Conservation (phyloP, 768 basidiomycete genomes). For the Artomyces pyxidatus region DNA sequence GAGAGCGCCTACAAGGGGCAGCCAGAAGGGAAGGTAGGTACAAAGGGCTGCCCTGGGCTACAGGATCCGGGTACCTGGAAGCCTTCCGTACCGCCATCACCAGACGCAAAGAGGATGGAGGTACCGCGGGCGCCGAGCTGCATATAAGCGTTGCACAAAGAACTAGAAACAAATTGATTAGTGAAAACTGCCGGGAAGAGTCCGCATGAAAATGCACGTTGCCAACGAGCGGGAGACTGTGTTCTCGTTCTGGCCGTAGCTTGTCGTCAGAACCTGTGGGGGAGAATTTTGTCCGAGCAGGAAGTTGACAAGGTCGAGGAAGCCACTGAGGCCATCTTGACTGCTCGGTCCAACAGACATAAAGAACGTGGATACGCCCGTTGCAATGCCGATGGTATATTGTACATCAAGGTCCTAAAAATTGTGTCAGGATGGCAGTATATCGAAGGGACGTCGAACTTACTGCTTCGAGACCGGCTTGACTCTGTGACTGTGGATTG, state of each 20-base stretch:
- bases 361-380: conserved; percentile 18
- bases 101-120: conserved; percentile 12
- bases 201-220: conserved; percentile 11
- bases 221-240: conserved; percentile 10
- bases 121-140: conserved; percentile 17
- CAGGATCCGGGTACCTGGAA: conserved; percentile 13
- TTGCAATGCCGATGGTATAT: conserved; percentile 19
- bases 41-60: conserved; percentile 1
- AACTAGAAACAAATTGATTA: conserved; percentile 12
- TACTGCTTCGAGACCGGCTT: conserved; percentile 30
- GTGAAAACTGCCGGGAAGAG: not conserved
- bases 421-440: too few relatives aligned
- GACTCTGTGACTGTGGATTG: conserved; percentile 22
- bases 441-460: conserved; percentile 3
- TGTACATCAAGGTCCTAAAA: conserved; percentile 23
- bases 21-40: conserved; percentile 15
- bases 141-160: conserved; percentile 14
- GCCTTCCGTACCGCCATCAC: conserved; percentile 18
- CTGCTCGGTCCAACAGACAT: conserved; percentile 18
- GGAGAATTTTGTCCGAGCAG: conserved; percentile 7
- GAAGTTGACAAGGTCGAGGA: conserved; percentile 8
- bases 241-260: conserved; percentile 20
- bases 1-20: conserved; percentile 11
- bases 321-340: conserved; percentile 10
- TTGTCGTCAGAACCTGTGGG: conserved; percentile 16